Evolutionary conservation across 2,329 filamentous ascomycete genomes (phyloP).

Genomic region (Didymella lethalis): DNA sequence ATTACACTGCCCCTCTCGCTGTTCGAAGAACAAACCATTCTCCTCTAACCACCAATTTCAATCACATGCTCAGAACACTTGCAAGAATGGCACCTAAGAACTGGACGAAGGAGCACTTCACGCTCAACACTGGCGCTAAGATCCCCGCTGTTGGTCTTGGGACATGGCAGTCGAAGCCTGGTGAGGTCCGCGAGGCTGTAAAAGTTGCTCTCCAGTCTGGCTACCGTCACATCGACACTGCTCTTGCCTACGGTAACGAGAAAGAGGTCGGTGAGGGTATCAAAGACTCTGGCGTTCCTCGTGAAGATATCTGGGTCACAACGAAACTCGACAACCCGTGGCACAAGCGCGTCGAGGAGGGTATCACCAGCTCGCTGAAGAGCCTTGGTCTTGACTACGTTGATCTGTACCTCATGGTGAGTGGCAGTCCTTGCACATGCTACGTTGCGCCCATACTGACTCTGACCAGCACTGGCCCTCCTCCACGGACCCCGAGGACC

Average conservation of each 20-base stretch:
- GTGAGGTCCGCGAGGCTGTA: constrained; percentile 74
- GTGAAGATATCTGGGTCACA: constrained; percentile 76
- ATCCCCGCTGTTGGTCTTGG: constrained; percentile 80
- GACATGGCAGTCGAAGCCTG: constrained; percentile 78
- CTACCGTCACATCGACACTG: constrained; percentile 80
- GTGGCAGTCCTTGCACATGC: neutral
- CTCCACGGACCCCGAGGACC: constrained; percentile 67
- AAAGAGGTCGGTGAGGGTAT: constrained; percentile 75
- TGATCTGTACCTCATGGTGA: constrained; percentile 71
- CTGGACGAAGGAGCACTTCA: constrained; percentile 48
- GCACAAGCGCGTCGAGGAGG: constrained; percentile 68
- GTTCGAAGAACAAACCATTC: neutral
- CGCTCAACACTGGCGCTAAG: constrained; percentile 67
- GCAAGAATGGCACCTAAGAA: constrained; percentile 44
- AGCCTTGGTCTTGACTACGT: constrained; percentile 71
- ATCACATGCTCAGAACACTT: constrained; percentile 37
- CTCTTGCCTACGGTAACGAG: constrained; percentile 81
- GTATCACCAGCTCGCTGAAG: constrained; percentile 67
- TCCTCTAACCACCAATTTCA: constrained; percentile 1
- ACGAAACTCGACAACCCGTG: constrained; percentile 85
- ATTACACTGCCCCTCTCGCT: constrained; percentile 13
- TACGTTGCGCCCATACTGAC: constrained; percentile 4
- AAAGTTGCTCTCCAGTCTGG: constrained; percentile 71
- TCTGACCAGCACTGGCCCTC: constrained; percentile 64
- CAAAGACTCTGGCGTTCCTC: constrained; percentile 69